Conservation (phyloP, 1,139 yeast genomes). For the Yamadazyma diddensiae region DNA sequence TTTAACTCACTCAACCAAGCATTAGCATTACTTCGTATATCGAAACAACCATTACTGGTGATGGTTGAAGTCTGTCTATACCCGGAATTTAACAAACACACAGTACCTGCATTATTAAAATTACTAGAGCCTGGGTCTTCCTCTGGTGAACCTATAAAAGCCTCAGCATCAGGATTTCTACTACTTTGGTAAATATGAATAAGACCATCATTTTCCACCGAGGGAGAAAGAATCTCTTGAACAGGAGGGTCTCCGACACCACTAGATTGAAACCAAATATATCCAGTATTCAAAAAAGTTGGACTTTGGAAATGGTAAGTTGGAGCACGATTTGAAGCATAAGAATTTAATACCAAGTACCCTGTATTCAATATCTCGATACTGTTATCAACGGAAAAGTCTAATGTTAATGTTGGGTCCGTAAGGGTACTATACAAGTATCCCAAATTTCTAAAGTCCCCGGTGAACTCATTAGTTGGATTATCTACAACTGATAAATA, state of each 20-base stretch:
- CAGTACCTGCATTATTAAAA: constrained; percentile 24
- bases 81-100: constrained; percentile 21
- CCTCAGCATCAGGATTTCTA: constrained; percentile 12
- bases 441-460: constrained; percentile 21
- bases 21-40: constrained; percentile 18
- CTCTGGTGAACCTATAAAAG: constrained; percentile 18
- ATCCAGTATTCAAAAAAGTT: constrained; percentile 14
- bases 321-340: constrained; percentile 16
- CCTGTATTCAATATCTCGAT: constrained; percentile 20
- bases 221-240: constrained; percentile 9
- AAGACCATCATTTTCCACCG: constrained; percentile 26
- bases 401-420: constrained; percentile 5
- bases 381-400: constrained; percentile 2
- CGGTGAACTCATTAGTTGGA: constrained; percentile 20
- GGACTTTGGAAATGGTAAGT: constrained; percentile 17
- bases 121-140: constrained; percentile 6
- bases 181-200: constrained; percentile 19
- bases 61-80: constrained; percentile 22
- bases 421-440: constrained; percentile 19
- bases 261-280: constrained; percentile 8
- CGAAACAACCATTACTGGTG: constrained; percentile 25
- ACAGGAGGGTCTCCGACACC: constrained; percentile 5
- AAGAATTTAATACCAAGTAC: constrained; percentile 19
- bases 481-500: constrained; percentile 30
- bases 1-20: constrained; percentile 17